Conservation (phyloP, 2,329 filamentous ascomycete genomes). For the Zasmidium cellare region DNA sequence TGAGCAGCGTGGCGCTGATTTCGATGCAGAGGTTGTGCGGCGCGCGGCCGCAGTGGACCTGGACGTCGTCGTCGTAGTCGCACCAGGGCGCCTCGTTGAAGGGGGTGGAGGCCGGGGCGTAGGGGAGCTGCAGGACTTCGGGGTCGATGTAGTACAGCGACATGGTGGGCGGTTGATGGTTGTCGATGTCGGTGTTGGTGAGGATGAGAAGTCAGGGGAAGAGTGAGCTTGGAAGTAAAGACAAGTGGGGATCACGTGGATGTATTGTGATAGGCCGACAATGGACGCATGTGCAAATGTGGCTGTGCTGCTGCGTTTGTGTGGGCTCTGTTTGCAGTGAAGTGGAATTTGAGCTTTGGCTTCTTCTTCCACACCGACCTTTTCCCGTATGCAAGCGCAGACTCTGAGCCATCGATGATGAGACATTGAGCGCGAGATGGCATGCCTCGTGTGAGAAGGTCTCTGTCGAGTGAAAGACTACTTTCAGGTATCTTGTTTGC, state of each 20-base stretch:
- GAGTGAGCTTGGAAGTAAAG: neutral
- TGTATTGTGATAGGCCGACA: neutral
- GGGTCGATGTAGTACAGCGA: no score
- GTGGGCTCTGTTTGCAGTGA: neutral
- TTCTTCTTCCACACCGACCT: no score
- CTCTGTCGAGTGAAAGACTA: no score
- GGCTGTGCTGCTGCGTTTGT: neutral
- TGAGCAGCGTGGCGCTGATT: neutral
- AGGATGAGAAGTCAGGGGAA: neutral
- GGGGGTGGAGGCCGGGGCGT: neutral
- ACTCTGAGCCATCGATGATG: no score
- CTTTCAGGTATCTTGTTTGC: no score
- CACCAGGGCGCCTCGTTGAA: neutral
- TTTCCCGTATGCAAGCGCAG: no score
- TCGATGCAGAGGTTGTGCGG: neutral
- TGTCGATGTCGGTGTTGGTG: neutral
- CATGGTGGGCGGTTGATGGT: neutral
- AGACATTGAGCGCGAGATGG: no score
- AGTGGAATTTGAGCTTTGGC: no score
- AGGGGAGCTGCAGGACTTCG: neutral
- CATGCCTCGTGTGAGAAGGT: no score
- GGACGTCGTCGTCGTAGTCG: neutral
- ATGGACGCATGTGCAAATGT: no score
- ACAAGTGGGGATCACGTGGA: neutral
- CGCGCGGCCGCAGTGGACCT: constrained; percentile 2